Conservation (phyloP, 2,329 filamentous ascomycete genomes). For the Phaeophleospora eucalypticola region DNA sequence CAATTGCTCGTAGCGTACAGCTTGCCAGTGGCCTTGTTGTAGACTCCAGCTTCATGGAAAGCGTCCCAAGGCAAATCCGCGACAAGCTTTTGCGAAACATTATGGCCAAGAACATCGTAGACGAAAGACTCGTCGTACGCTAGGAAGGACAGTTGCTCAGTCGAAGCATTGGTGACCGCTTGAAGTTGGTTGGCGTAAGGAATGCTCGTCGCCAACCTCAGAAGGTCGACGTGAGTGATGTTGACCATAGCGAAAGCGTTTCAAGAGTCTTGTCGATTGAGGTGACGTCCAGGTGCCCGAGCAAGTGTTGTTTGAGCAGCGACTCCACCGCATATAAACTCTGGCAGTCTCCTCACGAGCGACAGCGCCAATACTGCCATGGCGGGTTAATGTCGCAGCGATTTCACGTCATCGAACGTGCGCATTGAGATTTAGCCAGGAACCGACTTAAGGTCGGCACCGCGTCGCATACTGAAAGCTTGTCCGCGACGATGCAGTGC, state of each 20-base stretch:
- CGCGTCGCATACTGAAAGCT: neutral
- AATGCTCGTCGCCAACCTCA: constrained; percentile 31
- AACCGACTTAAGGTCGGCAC: neutral
- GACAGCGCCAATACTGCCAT: constrained; percentile 12
- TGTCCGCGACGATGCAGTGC: no score
- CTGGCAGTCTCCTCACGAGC: neutral
- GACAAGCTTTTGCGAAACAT: constrained; percentile 28
- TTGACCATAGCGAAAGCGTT: constrained; percentile 28
- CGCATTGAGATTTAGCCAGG: constrained; percentile 2
- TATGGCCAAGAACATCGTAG: constrained; percentile 30
- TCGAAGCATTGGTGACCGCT: constrained; percentile 28
- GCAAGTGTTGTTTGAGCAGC: neutral
- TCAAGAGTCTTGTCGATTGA: neutral
- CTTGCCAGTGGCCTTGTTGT: constrained; percentile 34
- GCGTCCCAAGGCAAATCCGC: constrained; percentile 25
- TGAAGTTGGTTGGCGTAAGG: constrained; percentile 29
- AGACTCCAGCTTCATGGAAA: constrained; percentile 41
- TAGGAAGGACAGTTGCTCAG: constrained; percentile 27
- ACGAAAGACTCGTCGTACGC: constrained; percentile 30
- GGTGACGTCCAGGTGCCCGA: neutral
- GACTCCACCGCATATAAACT: neutral
- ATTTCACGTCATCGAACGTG: constrained; percentile 5
- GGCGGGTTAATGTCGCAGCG: constrained; percentile 8
- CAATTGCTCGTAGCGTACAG: constrained; percentile 44
- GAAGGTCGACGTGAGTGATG: constrained; percentile 32